Base-by-base conservation (phyloP, 768 basidiomycete genomes). In the Pleurotus giganteus region DNA sequence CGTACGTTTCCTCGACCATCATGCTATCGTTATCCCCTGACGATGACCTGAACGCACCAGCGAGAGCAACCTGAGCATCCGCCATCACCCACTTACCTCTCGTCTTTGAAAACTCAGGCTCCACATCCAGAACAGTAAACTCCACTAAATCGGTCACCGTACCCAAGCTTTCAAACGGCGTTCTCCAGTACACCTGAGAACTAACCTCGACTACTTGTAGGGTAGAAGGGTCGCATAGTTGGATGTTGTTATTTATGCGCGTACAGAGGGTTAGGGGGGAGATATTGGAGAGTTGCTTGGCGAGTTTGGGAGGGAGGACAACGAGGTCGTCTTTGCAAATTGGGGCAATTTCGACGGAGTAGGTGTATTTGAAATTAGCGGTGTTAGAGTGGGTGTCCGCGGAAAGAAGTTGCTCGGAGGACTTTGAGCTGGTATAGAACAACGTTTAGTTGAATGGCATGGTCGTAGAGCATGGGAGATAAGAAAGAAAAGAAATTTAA, bases 241-340 rank as follows among this genome's bases (percentile, higher is more conserved):
- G 94, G 47, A 99, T 71, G 0, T 92, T 88, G 70, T 90, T 94
- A 47, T 94, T 94, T 44, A 99, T 88, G 45, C 96, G 91, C 4
- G 85, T 84, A 73, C 95, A 98, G 59, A 99, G 66, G 9, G 87
- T 85, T 29, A 99, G 76, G 1, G 91, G 94, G 58, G 79, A 84
- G 72, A 99, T 96, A 75, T 95, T 98, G 66, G 87, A 84, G 54
- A 95, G 74, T 15, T 83, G 74, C 7, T 88, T 85, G 0, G 97
- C 94, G 61, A 88, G 86, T 64, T 92, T 91, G 9, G 74, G 69
- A 2, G 94, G 92, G 31, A 99, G 78, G 67, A 91, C 93, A 19
- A 98, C 89, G 24, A 99, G 82, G 71, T 99, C 97, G 66, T 98
- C 97, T 69, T 98, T 98, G 78, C 97, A 99, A 54, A 99, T 84